Conservation (phyloP, 441 rosid species). For the Capsella rubella region DNA sequence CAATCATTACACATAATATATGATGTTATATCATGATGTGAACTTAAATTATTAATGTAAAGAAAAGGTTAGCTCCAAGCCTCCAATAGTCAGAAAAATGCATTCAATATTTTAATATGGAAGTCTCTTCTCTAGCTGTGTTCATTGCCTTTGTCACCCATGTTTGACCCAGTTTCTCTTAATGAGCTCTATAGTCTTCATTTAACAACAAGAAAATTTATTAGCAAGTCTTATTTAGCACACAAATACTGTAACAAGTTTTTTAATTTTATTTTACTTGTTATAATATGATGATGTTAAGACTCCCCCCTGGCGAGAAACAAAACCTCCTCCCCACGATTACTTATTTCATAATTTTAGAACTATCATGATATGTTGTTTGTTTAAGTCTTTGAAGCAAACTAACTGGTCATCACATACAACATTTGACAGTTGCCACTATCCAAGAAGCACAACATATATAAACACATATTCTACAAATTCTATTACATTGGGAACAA, state of each 20-base stretch:
- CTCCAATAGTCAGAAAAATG: background rate
- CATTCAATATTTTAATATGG: slow-evolving; percentile 21
- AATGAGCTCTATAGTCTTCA: background rate
- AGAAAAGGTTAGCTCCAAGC: slow-evolving; percentile 15
- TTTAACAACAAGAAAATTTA: background rate
- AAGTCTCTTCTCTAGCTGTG: background rate
- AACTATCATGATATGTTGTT: background rate
- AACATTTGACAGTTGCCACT: background rate
- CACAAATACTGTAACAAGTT: background rate
- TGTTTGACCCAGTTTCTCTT: slow-evolving; percentile 23
- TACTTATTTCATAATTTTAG: background rate
- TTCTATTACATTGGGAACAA: background rate
- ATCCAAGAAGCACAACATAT: background rate
- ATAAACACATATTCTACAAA: background rate
- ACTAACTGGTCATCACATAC: background rate
- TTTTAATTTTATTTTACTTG: background rate
- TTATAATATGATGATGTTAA: background rate
- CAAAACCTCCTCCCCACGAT: slow-evolving; percentile 19
- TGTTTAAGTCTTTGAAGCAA: background rate
- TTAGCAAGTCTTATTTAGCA: background rate
- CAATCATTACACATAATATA: background rate
- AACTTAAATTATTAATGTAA: background rate
- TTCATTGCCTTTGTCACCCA: slow-evolving; percentile 32
- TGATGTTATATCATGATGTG: background rate
- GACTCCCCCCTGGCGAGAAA: background rate